Evolutionary conservation across 768 basidiomycete genomes (phyloP), one percentile per base, ranked within the genome.

Genomic region (Exidia glandulosa): DNA sequence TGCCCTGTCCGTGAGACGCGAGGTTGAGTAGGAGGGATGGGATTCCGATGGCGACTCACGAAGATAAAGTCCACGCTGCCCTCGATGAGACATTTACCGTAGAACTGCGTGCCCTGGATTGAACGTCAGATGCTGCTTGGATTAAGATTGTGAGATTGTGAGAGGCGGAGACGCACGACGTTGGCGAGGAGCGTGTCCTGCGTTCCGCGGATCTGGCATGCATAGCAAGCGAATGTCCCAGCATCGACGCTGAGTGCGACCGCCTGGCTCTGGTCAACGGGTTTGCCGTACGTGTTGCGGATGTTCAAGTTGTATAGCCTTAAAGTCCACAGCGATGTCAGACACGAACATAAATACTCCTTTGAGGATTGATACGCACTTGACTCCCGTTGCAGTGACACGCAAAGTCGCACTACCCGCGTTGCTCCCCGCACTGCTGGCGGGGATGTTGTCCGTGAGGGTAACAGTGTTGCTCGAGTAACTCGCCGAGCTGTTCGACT

Each of bases 31-130:
- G 41, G 58, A 19, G 29, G 37, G 36, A 50, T 48, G 58, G 48
- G 32, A 29, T 59, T 34, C 29, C 3, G 19, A 14, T 14, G 32
- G 45, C 1, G 9, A 29, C 7, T 25, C 10, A 7, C 36, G 27
- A 33, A 41, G n/a, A 48, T 25, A 12, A 30, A 60, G 52, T 27
- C 50, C 16, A 31, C 30, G 27, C 25, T 27, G 37, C 77, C 78
- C 69, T 81, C 73, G 58, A 82, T 81, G 59, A 78, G 79, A 2
- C 73, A 69, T 30, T 64, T 63, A 29, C 61, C 59, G 63, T 75
- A 81, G 0, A 81, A 78, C 57, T 81, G 80, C 2, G 75, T 76
- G 9, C 80, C 80, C 52, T 71, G 61, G 57, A 79, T 76, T 9
- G 77, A 75, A 34, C 72, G 73, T 19, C 80, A 63, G 0, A 78